Evolutionary conservation across 176 grass and related monocot genomes (phyloP).

Genomic region (Coix lacrymajobi): DNA sequence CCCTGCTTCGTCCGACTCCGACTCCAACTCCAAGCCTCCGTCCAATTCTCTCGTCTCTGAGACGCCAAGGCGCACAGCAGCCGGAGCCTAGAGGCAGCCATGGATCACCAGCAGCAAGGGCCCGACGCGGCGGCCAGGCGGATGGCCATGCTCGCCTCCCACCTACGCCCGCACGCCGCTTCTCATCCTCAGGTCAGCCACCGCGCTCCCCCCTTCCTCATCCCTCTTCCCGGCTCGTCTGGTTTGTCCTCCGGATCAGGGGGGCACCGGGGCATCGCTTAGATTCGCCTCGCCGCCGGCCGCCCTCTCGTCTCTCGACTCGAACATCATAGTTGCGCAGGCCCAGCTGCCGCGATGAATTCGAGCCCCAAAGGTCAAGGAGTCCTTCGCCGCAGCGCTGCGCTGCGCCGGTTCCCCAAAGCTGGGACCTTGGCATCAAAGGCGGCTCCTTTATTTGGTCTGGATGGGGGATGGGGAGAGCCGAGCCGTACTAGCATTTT

Average conservation of each 20-base stretch:
- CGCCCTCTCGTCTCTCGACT: not conserved
- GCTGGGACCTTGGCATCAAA: slow-evolving; percentile 2
- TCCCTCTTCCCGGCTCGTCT: not conserved
- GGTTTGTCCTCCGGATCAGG: not conserved
- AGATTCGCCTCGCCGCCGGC: not conserved
- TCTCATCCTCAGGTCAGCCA: slow-evolving; percentile 35
- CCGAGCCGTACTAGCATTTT: not conserved
- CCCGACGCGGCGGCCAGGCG: slow-evolving; percentile 35
- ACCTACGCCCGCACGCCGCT: slow-evolving; percentile 38
- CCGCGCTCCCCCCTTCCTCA: not conserved
- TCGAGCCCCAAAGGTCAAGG: not conserved
- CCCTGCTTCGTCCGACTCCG: not conserved
- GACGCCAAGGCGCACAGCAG: not conserved
- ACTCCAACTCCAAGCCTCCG: not conserved
- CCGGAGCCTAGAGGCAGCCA: slow-evolving; percentile 11
- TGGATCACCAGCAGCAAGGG: slow-evolving; percentile 27
- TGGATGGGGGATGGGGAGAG: not conserved
- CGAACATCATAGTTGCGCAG: not conserved
- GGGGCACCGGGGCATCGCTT: not conserved
- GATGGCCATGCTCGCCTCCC: slow-evolving; percentile 53
- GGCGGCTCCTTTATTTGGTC: not conserved
- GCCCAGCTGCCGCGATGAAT: not conserved
- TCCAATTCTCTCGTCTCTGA: not conserved
- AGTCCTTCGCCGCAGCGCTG: not conserved
- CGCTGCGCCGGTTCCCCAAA: not conserved